phyloP scores from a whole-genome alignment of 2,329 filamentous ascomycete genomes.

The Talaromyces sp. region DNA sequence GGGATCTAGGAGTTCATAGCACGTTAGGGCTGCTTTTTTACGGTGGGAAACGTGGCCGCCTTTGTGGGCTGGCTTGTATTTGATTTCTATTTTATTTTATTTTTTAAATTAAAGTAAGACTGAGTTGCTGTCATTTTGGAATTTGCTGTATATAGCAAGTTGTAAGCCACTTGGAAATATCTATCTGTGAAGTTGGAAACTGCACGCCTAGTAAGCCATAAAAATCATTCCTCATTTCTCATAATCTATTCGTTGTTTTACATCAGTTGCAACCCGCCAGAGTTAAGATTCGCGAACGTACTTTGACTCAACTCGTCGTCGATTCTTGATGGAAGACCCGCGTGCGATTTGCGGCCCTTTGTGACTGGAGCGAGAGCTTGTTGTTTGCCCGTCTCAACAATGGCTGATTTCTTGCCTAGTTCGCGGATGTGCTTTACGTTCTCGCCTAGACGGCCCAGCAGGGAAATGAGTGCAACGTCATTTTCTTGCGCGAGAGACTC shows the following conservation, averaged over 20 bases:
- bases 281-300: slow-evolving; percentile 3
- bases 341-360: slow-evolving; percentile 16
- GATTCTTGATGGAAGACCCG: slow-evolving; percentile 24
- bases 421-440: slow-evolving; percentile 68
- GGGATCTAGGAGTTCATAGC: slow-evolving; percentile 3
- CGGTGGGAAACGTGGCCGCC: background rate
- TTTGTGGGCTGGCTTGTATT: background rate
- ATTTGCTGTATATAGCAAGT: too few relatives aligned
- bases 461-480: slow-evolving; percentile 73
- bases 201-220: background rate
- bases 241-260: slow-evolving; percentile 1
- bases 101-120: too few relatives aligned
- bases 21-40: background rate
- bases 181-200: too few relatives aligned
- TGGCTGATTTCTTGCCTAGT: slow-evolving; percentile 68
- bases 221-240: slow-evolving; percentile 5
- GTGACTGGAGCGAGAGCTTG: slow-evolving; percentile 25
- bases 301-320: slow-evolving; percentile 27
- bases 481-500: slow-evolving; percentile 76
- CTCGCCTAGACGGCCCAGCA: slow-evolving; percentile 72
- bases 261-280: slow-evolving; percentile 6
- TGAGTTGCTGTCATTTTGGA: too few relatives aligned
- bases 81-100: too few relatives aligned
- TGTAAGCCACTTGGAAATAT: too few relatives aligned
- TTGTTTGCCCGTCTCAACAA: slow-evolving; percentile 49